Evolutionary conservation across 2,329 filamentous ascomycete species (phyloP), one percentile per base, ranked within the genome.

Genomic region (Ophiocordyceps unilateralis): DNA sequence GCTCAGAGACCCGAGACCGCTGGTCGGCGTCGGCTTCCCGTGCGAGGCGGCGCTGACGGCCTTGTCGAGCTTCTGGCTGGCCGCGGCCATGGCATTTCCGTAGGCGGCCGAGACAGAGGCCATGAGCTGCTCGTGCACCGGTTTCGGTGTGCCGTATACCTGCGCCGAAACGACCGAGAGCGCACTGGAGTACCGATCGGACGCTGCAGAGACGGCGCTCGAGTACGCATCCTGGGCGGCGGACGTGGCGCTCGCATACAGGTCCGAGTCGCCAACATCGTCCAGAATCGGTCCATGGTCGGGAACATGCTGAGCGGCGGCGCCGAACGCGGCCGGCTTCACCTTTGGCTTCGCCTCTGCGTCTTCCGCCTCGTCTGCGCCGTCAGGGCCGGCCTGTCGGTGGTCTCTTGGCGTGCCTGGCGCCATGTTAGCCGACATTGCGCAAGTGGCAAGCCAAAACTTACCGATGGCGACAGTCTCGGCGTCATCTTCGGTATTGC

Each of bases 101-200:
- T 85, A 87, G 1, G 74, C 80, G 6, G 67, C 70, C 9, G 79
- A 78, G 10, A 83, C 73, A 0, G 81, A 83, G 9, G 78, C 72
- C 12, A 83, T 64, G 56, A 86, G 72, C 47, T 83, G 68, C 50
- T 83, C 68, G 47, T 86, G 78, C 4, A 74, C 69, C 8, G 83
- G 81, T 53, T 81, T 74, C 1, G 80, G 74, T 1, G 77, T 77
- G 26, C 81, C 81, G 23, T 74, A 76, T 34, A 85, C 70, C 51
- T 83, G 73, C 4, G 67, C 72, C 1, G 80, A 84, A 2, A 83
- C 67, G 22, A 75, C 67, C 1, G 80, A 80, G 51, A 78, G 74
- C 10, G 81, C 83, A 20, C 75, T 74, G 0, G 71, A 70, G 50
- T 83, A 84, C 43, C 81, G 77, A 36, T 75, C 68, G n/a, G 76